Percentiles rank a stretch among this genome's conserved stretches.
phyloP scores from a whole-genome alignment of 2,329 filamentous ascomycete genomes.

The Botrytis squamosa region DNA sequence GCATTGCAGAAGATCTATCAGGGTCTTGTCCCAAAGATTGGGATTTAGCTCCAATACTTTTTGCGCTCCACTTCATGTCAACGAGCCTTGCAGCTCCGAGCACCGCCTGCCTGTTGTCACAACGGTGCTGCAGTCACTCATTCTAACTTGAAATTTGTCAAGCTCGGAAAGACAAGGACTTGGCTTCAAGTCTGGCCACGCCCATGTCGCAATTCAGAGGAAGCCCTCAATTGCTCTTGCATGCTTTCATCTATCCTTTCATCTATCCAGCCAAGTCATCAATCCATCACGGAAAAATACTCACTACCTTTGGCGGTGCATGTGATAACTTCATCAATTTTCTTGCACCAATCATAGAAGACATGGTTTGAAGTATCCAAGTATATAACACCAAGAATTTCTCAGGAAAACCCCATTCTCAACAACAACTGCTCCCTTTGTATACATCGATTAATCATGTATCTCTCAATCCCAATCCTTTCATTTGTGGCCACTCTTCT shows the following conservation, averaged over 20 bases:
- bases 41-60: background rate
- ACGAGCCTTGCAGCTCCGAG: background rate
- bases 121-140: background rate
- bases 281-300: background rate
- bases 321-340: background rate
- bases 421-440: background rate
- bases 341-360: constrained; percentile 10
- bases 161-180: background rate
- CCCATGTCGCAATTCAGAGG: background rate
- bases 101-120: background rate
- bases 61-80: background rate
- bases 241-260: constrained; percentile 7
- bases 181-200: background rate
- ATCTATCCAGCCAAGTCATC: background rate
- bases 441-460: constrained; percentile 1
- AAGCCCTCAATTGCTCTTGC: background rate
- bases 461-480: constrained; percentile 6
- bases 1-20: background rate
- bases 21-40: constrained; percentile 5
- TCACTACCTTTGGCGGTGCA: background rate
- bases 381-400: background rate
- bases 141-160: background rate
- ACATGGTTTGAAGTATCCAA: background rate
- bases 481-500: constrained; percentile 4
- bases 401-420: background rate